Conservation (phyloP, 257 asterid species). For the Galeopsis tetrahit region DNA sequence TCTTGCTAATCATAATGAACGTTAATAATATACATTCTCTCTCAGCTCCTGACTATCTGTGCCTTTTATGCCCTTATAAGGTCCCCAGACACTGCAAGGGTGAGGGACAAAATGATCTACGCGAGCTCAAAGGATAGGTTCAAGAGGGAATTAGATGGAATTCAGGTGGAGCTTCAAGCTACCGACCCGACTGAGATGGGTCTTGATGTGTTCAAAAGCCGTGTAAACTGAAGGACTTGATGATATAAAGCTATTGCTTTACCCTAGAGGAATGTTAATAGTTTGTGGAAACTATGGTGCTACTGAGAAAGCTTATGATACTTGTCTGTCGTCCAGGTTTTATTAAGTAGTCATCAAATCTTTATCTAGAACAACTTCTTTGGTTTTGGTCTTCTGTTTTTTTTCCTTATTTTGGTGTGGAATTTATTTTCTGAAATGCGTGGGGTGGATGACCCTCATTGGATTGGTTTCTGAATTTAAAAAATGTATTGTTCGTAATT, state of each 20-base stretch:
- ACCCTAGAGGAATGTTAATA: conserved; percentile 52
- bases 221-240: conserved; percentile 34
- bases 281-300: conserved; percentile 44
- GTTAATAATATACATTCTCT: background rate
- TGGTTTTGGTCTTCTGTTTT: conserved; percentile 30
- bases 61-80: conserved; percentile 13
- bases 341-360: conserved; percentile 35
- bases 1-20: background rate
- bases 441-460: conserved; percentile 29
- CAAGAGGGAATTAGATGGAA: conserved; percentile 46
- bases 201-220: conserved; percentile 42
- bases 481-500: conserved; percentile 18
- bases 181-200: conserved; percentile 45
- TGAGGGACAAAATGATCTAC: conserved; percentile 43
- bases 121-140: conserved; percentile 48
- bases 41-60: background rate
- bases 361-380: conserved; percentile 33
- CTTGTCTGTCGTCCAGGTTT: conserved; percentile 38
- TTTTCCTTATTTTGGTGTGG: conserved; percentile 12
- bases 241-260: conserved; percentile 34
- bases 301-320: conserved; percentile 36
- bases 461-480: conserved; percentile 37
- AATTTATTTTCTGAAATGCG: conserved; percentile 30
- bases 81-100: conserved; percentile 42
- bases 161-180: conserved; percentile 44